Evolutionary conservation across 768 basidiomycete genomes (phyloP), one percentile per base, ranked within the genome.

Genomic region (Suillus hirtellus): DNA sequence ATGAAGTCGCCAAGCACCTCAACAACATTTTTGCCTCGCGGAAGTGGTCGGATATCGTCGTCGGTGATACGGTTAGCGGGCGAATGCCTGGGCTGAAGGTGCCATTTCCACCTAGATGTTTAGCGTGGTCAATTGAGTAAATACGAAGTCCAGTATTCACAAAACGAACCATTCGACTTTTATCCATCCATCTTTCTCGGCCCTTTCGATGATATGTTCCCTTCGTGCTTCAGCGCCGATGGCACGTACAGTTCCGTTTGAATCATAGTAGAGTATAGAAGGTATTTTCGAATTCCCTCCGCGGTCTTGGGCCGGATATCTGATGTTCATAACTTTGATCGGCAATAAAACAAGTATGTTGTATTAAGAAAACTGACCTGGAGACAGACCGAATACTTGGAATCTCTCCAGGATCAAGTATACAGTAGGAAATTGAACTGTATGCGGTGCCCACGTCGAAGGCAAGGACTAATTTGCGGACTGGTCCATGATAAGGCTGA

Each of bases 1-100:
- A 85, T 71, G 61, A 82, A 83, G 64, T 85, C 83, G 4, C 78
- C 78, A 38, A 85, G 76, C 56, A 85, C 75, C 37, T 79, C 75
- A 17, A 79, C 70, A 0, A 75, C 72, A 15, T 77, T 75, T 61
- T 82, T 84, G 15, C 77, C 75, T 1, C 63, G 19, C 0, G 83
- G 84, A 8, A 85, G 74, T 2, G 77, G 76, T 1, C 77, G 79
- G 11, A 82, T 56, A 9, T 77, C 74, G 17, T 72, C 70, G 56
- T 76, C 73, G 31, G 69, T 66, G 15, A 73, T 70, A 31, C 76
- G 73, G 10, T 74, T 66, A 0, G 74, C 73, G 10, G 65, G 66
- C 1, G 76, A 67, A 52, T 77, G 68, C 59, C 67, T 77, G 27
- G 79, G 73, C 4, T 74, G 73, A 62, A 82, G 66, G 72, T 81